Evolutionary conservation across 1,139 yeast genomes (phyloP).

Genomic region (Scheffersomyces segobiensis): DNA sequence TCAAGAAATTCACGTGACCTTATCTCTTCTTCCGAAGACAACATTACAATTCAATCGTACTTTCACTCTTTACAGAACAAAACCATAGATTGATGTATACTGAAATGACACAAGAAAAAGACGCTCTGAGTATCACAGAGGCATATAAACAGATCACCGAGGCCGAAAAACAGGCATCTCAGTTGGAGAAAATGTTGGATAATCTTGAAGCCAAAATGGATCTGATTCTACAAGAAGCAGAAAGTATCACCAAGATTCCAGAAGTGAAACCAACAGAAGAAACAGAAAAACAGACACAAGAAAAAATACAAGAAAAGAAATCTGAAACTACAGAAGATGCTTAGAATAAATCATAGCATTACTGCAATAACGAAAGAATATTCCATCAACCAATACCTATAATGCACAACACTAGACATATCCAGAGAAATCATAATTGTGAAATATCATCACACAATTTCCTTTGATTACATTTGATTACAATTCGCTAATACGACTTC

Average conservation of each 20-base stretch:
- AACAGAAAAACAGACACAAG: background rate
- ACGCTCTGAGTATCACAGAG: slow-evolving; percentile 37
- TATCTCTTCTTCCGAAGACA: background rate
- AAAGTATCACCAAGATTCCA: slow-evolving; percentile 11
- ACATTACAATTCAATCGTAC: background rate
- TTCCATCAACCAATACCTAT: background rate
- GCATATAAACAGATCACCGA: slow-evolving; percentile 52
- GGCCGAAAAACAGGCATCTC: slow-evolving; percentile 56
- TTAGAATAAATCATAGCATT: too few relatives aligned
- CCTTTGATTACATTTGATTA: background rate
- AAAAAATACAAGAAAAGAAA: background rate
- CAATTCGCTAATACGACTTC: background rate
- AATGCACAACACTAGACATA: background rate
- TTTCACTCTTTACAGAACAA: background rate
- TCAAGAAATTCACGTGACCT: background rate
- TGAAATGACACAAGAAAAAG: slow-evolving; percentile 13
- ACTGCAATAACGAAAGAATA: background rate
- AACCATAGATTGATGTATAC: background rate
- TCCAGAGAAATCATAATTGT: background rate
- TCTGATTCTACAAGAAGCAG: slow-evolving; percentile 42
- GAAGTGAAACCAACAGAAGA: slow-evolving; percentile 2
- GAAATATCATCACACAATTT: background rate
- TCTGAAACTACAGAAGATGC: background rate
- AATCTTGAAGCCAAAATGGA: slow-evolving; percentile 57
- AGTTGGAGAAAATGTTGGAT: slow-evolving; percentile 57